phyloP scores from a whole-genome alignment of 495 filamentous ascomycete species.

The Aspergillus ostianus region DNA sequence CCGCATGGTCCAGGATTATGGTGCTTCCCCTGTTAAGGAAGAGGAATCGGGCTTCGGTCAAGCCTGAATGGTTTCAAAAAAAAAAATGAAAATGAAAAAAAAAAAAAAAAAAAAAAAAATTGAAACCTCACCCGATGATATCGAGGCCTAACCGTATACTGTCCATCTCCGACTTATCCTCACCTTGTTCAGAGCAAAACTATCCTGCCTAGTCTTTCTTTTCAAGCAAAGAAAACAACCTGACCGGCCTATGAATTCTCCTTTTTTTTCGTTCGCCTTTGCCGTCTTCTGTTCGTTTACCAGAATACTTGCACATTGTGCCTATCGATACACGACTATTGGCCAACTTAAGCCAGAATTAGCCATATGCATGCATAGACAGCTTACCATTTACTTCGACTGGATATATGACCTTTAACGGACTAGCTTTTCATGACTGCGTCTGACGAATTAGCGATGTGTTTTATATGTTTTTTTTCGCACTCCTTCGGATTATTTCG shows the following conservation, averaged over 20 bases:
- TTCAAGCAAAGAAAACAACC: slow-evolving; percentile 7
- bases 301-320: slow-evolving; percentile 11
- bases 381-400: slow-evolving; percentile 24
- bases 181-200: slow-evolving; percentile 12
- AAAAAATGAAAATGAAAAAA: too few relatives aligned
- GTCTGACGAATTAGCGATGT: slow-evolving; percentile 26
- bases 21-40: slow-evolving; percentile 36
- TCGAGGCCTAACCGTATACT: slow-evolving; percentile 7
- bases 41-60: slow-evolving; percentile 33
- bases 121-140: neutral
- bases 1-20: slow-evolving; percentile 71
- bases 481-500: slow-evolving; percentile 19
- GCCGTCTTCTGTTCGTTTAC: slow-evolving; percentile 7
- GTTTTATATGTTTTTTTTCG: slow-evolving; percentile 20
- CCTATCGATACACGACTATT: slow-evolving; percentile 21
- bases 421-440: slow-evolving; percentile 18
- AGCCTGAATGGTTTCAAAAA: slow-evolving; percentile 21
- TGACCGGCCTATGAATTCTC: slow-evolving; percentile 12
- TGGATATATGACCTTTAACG: slow-evolving; percentile 23
- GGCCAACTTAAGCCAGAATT: slow-evolving; percentile 23
- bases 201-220: slow-evolving; percentile 7
- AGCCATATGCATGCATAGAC: slow-evolving; percentile 32
- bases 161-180: slow-evolving; percentile 7
- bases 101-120: too few relatives aligned
- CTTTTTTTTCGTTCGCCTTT: slow-evolving; percentile 11